Percentiles rank a stretch among this genome's conserved stretches.
Conservation (phyloP, 768 basidiomycete species). For the Russula sp. region DNA sequence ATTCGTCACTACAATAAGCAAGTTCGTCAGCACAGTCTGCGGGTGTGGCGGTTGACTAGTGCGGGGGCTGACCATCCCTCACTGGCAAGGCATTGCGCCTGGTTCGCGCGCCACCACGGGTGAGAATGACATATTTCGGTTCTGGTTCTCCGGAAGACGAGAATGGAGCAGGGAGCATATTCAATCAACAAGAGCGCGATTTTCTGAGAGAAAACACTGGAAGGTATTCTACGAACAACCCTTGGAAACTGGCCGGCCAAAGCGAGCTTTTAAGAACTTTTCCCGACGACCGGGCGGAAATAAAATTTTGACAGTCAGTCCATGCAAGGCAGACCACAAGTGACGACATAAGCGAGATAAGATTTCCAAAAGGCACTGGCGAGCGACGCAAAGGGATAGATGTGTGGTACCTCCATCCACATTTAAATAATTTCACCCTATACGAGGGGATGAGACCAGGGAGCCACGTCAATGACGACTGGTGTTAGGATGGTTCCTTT, state of each 20-base stretch:
- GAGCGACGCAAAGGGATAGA: no score
- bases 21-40: not conserved
- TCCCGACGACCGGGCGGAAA: no score
- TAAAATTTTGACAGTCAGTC: no score
- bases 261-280: no score
- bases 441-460: no score
- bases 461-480: no score
- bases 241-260: not conserved
- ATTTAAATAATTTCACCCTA: no score
- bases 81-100: not conserved
- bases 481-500: no score
- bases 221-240: not conserved
- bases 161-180: not conserved
- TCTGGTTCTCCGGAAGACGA: not conserved
- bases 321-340: no score
- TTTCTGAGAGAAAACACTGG: not conserved
- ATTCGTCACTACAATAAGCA: not conserved
- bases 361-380: no score
- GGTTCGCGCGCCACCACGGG: not conserved
- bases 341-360: no score
- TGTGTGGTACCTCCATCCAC: no score
- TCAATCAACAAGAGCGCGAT: not conserved
- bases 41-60: not conserved
- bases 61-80: constrained; percentile 5
- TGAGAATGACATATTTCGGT: not conserved